Conservation (phyloP, 1,284 basidiomycete species). For the Chondrostereum purpureum region DNA sequence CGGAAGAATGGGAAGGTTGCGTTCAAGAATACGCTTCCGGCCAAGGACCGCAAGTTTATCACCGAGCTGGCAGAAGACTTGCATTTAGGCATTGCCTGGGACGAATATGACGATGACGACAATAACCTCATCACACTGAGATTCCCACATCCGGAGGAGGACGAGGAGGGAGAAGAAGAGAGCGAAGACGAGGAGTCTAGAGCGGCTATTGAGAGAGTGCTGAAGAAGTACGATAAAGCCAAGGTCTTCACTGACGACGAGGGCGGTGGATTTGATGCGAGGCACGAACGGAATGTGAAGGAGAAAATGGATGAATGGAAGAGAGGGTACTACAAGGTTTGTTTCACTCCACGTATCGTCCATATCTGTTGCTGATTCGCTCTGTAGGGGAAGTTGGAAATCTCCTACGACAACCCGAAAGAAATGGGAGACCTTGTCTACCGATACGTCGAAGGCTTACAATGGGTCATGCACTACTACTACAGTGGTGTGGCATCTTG, state of each 20-base stretch:
- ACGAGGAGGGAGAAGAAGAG: slow-evolving; percentile 38
- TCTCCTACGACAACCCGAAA: slow-evolving; percentile 66
- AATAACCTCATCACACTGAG: slow-evolving; percentile 65
- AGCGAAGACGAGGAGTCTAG: slow-evolving; percentile 52
- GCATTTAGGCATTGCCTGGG: slow-evolving; percentile 76
- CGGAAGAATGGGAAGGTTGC: slow-evolving; percentile 42
- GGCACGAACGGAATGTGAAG: slow-evolving; percentile 66
- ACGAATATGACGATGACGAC: slow-evolving; percentile 83
- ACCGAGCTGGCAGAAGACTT: slow-evolving; percentile 68
- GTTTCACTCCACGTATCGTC: slow-evolving; percentile 16
- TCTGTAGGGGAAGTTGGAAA: slow-evolving; percentile 74
- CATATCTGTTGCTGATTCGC: slow-evolving; percentile 4
- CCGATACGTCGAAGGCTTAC: slow-evolving; percentile 89
- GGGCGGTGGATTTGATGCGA: slow-evolving; percentile 69
- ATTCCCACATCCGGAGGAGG: slow-evolving; percentile 44
- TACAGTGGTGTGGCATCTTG: slow-evolving; percentile 95
- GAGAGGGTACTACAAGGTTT: slow-evolving; percentile 79
- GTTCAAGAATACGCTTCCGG: slow-evolving; percentile 73
- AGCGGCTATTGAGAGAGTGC: slow-evolving; percentile 74
- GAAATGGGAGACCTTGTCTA: slow-evolving; percentile 65
- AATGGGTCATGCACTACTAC: slow-evolving; percentile 99
- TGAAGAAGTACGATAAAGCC: slow-evolving; percentile 86
- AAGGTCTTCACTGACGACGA: slow-evolving; percentile 64
- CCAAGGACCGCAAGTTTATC: slow-evolving; percentile 76
- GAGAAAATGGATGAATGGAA: slow-evolving; percentile 95